These are phyloP conservation scores for Scleromitrula shiraiana DNA, from an alignment of 2,329 filamentous ascomycete species.

Conservation along the genomic window DNA sequence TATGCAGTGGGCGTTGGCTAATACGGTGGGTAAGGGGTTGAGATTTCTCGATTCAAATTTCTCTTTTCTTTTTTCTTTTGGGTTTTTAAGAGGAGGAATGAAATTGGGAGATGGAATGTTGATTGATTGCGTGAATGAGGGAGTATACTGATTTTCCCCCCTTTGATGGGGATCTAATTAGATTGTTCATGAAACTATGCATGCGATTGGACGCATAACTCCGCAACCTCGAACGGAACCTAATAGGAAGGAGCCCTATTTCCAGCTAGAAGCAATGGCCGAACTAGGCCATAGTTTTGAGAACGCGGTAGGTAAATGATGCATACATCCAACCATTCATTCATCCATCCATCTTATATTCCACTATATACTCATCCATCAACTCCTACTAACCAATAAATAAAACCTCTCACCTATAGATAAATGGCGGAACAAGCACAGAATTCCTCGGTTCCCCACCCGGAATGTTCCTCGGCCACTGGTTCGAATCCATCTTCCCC, in stretches of 20 bases:
- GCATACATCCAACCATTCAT: too few species aligned
- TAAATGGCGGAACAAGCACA: neutral
- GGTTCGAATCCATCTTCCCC: conserved; percentile 10
- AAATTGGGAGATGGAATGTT: too few species aligned
- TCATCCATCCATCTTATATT: neutral
- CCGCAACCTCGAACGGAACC: neutral
- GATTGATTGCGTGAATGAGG: too few species aligned
- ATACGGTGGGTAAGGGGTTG: conserved; percentile 15
- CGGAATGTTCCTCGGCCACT: conserved; percentile 13
- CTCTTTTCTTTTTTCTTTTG: too few species aligned
- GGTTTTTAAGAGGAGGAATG: too few species aligned
- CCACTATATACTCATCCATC: too few species aligned
- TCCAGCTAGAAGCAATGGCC: conserved; percentile 11
- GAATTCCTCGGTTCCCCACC: neutral
- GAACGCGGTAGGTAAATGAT: conserved; percentile 13
- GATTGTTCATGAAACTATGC: conserved; percentile 15
- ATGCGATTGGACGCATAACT: conserved; percentile 8
- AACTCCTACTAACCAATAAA: neutral
- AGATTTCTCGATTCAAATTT: too few species aligned
- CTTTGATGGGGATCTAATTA: too few species aligned
- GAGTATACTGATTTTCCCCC: too few species aligned
- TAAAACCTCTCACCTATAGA: neutral
- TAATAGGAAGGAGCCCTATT: conserved; percentile 8
- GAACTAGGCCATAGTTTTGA: conserved; percentile 18
- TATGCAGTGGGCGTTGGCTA: conserved; percentile 11